phyloP scores from a whole-genome alignment of 352 stramenopile species.

The Phytophthora sansomeana region DNA sequence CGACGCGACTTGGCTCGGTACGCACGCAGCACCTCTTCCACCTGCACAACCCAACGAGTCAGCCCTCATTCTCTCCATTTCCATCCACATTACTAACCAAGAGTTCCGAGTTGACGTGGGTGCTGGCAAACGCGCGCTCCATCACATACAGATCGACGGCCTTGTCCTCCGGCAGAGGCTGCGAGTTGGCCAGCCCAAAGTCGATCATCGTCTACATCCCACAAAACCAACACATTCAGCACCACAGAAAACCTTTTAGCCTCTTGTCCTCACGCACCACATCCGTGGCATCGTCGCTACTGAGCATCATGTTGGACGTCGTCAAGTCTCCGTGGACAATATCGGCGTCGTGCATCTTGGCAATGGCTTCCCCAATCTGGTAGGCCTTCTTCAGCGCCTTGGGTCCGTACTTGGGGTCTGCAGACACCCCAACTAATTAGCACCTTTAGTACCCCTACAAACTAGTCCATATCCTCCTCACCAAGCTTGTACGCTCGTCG shows the following conservation, averaged over 20 bases:
- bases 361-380: constrained; percentile 89
- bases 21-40: constrained; percentile 84
- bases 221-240: constrained; percentile 1
- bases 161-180: constrained; percentile 91
- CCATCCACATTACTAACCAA: constrained; percentile 52
- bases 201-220: constrained; percentile 79
- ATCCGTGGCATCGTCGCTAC: constrained; percentile 62
- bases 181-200: constrained; percentile 86
- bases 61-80: neutral
- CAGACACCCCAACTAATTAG: constrained; percentile 9
- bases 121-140: constrained; percentile 92
- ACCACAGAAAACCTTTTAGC: neutral
- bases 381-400: constrained; percentile 76
- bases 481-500: constrained; percentile 59
- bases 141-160: constrained; percentile 95
- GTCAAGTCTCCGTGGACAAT: constrained; percentile 95
- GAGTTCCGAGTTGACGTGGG: constrained; percentile 86
- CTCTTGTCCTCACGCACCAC: constrained; percentile 61
- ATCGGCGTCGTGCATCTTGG: constrained; percentile 92
- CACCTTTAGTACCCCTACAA: neutral
- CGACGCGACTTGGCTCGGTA: constrained; percentile 87
- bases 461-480: constrained; percentile 21
- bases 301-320: constrained; percentile 95
- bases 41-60: constrained; percentile 38
- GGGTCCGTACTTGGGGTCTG: constrained; percentile 61